phyloP scores from a whole-genome alignment of 345 rosid species.

The Citrus sp. region DNA sequence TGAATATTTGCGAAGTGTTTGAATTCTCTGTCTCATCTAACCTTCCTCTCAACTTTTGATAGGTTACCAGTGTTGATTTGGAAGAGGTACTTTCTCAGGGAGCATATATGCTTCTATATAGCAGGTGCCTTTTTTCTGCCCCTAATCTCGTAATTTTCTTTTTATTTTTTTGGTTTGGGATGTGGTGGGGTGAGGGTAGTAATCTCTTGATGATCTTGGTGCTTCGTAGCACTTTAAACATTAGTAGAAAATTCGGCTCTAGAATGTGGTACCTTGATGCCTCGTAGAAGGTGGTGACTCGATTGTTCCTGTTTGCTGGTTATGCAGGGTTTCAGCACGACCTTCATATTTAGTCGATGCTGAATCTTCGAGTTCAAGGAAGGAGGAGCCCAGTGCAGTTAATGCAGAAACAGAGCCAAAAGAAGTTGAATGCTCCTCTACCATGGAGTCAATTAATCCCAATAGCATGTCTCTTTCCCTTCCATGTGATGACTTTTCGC shows the following conservation, averaged over 20 bases:
- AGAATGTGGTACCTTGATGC: not conserved
- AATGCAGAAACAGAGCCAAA: slow-evolving; percentile 21
- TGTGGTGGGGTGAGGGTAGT: too few species aligned
- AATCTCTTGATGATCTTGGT: not conserved
- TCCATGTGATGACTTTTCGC: slow-evolving; percentile 17
- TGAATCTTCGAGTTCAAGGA: slow-evolving; percentile 28
- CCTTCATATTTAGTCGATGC: slow-evolving; percentile 43
- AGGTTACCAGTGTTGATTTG: slow-evolving; percentile 65
- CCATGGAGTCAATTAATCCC: slow-evolving; percentile 11
- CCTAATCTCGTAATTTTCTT: not conserved
- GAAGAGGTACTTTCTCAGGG: slow-evolving; percentile 92
- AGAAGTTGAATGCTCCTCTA: slow-evolving; percentile 25
- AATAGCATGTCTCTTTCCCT: slow-evolving; percentile 12
- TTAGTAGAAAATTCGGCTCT: not conserved
- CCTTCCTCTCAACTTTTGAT: slow-evolving; percentile 21
- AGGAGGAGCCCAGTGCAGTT: slow-evolving; percentile 29
- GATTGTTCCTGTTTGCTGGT: slow-evolving; percentile 4
- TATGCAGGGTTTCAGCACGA: slow-evolving; percentile 53
- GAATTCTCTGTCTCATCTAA: slow-evolving; percentile 8
- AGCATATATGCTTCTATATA: slow-evolving; percentile 95
- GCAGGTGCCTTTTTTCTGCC: slow-evolving; percentile 53
- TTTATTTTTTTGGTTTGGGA: not conserved
- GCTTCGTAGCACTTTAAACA: not conserved
- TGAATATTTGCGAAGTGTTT: not conserved
- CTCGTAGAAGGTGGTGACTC: not conserved